Percentiles rank a stretch among this genome's conserved stretches.
Evolutionary conservation across 495 filamentous ascomycete genomes (phyloP).

Genomic region (Recurvomyces mirabilis): DNA sequence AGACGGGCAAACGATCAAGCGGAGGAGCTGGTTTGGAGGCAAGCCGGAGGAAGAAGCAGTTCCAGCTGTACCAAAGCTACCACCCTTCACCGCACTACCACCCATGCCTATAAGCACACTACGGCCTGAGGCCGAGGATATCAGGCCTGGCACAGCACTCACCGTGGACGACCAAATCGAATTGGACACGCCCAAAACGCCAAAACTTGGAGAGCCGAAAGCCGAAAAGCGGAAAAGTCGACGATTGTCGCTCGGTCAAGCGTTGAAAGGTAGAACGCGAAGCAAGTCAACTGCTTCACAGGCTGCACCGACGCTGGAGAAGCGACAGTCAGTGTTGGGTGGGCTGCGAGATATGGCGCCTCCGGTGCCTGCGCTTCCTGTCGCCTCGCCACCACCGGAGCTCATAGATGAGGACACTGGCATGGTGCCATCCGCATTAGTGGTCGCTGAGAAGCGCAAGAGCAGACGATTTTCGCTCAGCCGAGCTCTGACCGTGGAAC

Average conservation of each 20-base stretch:
- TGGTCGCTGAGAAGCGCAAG: background rate
- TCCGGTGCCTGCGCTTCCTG: background rate
- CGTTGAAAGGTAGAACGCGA: background rate
- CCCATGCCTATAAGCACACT: background rate
- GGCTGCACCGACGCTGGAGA: background rate
- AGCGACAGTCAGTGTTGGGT: constrained; percentile 3
- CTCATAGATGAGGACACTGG: background rate
- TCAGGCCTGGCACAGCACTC: constrained; percentile 4
- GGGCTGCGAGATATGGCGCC: background rate
- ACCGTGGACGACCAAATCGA: constrained; percentile 7
- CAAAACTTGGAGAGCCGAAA: too few relatives aligned
- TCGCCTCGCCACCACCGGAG: background rate
- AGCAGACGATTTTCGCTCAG: background rate
- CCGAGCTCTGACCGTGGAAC: background rate
- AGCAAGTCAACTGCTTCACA: background rate
- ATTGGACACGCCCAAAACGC: too few relatives aligned
- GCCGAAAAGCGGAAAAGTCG: constrained; percentile 8
- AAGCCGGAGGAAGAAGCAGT: constrained; percentile 1
- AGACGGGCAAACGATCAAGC: background rate
- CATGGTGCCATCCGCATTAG: background rate
- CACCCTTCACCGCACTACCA: background rate
- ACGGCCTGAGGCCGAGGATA: background rate
- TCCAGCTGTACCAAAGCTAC: constrained; percentile 2
- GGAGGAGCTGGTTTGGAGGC: constrained; percentile 11
- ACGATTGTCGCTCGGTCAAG: background rate